Conservation (phyloP, 257 asterid genomes). For the Jacaranda mimosifolia region DNA sequence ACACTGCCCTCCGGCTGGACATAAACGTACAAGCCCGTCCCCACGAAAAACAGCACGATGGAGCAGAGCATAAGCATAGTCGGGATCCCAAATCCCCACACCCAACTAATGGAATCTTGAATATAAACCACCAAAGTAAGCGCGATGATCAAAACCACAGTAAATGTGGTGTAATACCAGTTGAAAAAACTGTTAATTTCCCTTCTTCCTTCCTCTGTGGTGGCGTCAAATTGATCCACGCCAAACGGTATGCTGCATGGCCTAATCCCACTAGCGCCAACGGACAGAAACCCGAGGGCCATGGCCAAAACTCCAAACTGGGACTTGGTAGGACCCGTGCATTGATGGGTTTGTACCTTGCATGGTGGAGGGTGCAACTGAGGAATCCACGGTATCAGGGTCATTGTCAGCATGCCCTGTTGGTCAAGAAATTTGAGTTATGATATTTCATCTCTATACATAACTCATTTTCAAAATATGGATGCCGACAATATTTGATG, state of each 20-base stretch:
- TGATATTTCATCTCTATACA: too few species aligned
- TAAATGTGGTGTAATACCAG: slow-evolving; percentile 88
- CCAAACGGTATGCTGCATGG: slow-evolving; percentile 97
- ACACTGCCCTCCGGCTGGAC: slow-evolving; percentile 82
- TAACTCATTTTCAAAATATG: slow-evolving; percentile 4
- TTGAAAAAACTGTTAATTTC: slow-evolving; percentile 87
- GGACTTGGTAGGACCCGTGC: slow-evolving; percentile 62
- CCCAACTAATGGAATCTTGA: slow-evolving; percentile 83
- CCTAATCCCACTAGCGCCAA: slow-evolving; percentile 86
- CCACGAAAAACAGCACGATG: slow-evolving; percentile 60
- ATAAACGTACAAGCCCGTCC: slow-evolving; percentile 60
- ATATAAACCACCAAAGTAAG: slow-evolving; percentile 75
- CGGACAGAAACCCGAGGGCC: slow-evolving; percentile 55
- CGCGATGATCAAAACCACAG: slow-evolving; percentile 65
- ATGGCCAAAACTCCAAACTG: slow-evolving; percentile 61
- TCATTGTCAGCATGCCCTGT: slow-evolving; percentile 89
- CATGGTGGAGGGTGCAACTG: slow-evolving; percentile 78
- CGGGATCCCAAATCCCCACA: slow-evolving; percentile 67
- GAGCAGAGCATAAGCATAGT: slow-evolving; percentile 65
- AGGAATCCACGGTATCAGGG: slow-evolving; percentile 72
- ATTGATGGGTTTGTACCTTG: slow-evolving; percentile 44
- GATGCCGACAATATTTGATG: neutral
- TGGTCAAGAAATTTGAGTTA: slow-evolving; percentile 6
- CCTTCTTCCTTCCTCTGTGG: slow-evolving; percentile 67
- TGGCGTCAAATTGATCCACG: slow-evolving; percentile 82